Percentiles rank a stretch among this genome's conserved stretches.
phyloP scores from a whole-genome alignment of 352 stramenopile genomes.

The Pythium guiyangense region DNA sequence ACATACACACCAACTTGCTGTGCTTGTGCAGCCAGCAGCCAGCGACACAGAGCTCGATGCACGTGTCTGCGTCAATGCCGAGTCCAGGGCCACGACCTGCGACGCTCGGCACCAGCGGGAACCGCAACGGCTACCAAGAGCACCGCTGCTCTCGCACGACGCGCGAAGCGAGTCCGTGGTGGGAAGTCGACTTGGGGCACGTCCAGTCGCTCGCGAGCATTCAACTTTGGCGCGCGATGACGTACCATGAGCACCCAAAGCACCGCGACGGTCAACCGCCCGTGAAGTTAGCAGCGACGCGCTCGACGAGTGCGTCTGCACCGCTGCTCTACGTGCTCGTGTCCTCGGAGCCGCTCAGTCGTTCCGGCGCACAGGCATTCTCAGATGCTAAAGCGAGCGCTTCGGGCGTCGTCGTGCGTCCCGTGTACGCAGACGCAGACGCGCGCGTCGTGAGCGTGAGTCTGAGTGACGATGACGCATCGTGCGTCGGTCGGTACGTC shows the following conservation, averaged over 20 bases:
- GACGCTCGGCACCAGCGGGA: slow-evolving; percentile 58
- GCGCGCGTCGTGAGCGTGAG: slow-evolving; percentile 17
- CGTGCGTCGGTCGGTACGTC: slow-evolving; percentile 42
- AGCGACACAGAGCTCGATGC: slow-evolving; percentile 58
- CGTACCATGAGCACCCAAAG: slow-evolving; percentile 60
- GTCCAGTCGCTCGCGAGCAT: slow-evolving; percentile 29
- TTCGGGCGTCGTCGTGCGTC: neutral
- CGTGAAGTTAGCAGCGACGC: slow-evolving; percentile 23
- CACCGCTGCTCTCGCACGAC: slow-evolving; percentile 59
- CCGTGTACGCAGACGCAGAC: slow-evolving; percentile 12
- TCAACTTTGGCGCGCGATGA: slow-evolving; percentile 67
- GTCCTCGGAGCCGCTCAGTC: slow-evolving; percentile 35
- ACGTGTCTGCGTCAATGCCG: slow-evolving; percentile 26
- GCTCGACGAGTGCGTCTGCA: slow-evolving; percentile 24
- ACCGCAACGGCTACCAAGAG: slow-evolving; percentile 62
- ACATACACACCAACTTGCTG: neutral
- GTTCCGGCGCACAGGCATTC: neutral
- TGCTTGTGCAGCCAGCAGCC: slow-evolving; percentile 21
- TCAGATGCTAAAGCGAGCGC: neutral
- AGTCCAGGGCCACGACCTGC: slow-evolving; percentile 34
- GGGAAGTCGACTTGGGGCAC: slow-evolving; percentile 60
- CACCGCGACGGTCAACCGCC: slow-evolving; percentile 35
- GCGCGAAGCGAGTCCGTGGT: slow-evolving; percentile 59
- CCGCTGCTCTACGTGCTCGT: slow-evolving; percentile 54
- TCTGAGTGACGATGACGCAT: neutral